Evolutionary conservation across 2,329 filamentous ascomycete genomes (phyloP), one percentile per base, ranked within the genome.

Genomic region (Aspergillus sp.): DNA sequence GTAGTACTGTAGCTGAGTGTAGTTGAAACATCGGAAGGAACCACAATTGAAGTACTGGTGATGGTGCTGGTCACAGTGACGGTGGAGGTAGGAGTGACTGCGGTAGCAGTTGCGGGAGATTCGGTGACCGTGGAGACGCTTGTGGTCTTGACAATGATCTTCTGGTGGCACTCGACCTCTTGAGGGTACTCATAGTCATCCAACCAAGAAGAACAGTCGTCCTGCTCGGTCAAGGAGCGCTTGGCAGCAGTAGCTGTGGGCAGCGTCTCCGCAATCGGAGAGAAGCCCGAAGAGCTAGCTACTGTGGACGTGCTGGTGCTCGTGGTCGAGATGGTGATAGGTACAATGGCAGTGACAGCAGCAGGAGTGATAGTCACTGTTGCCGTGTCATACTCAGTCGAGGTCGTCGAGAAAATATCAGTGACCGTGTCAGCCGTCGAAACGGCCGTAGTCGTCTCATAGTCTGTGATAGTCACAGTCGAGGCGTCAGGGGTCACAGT

Each of bases 71-170:
- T 54, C 23, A 30, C 21, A 4, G 51, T 54, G 1, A 41, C 21
- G 5, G 51, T 43, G 19, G 51, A 43, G 21, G 15, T 41, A 4
- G 38, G 39, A 6, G 21, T 19, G 13, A 21, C n/a, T 10, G 23
- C 45, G 21, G 51, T 43, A 15, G 51, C 10, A 4, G 36, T 54
- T 2, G 32, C 41, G 36, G 38, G 38, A 1, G 51, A 13, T n/a
- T 38, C 21, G 9, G 36, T 15, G 7, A 23, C 12, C 4, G 50
- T 53, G 13, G 50, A 38, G 50, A 53, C 50, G 19, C 12, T 53
- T 17, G 50, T 53, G 30, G 50, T 39, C 19, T 53, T 53, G 12
- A 53, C 30, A 19, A 53, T 38, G 9, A 53, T 53, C 50, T 53
- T 53, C 50, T 53, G n/a, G 17, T 53, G 50, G 17, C 50, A 53